Percentiles rank a stretch among this genome's conserved stretches.
These are phyloP conservation scores for Boehmeria nivea DNA, from an alignment of 306 rosid species.

Conservation along the genomic window DNA sequence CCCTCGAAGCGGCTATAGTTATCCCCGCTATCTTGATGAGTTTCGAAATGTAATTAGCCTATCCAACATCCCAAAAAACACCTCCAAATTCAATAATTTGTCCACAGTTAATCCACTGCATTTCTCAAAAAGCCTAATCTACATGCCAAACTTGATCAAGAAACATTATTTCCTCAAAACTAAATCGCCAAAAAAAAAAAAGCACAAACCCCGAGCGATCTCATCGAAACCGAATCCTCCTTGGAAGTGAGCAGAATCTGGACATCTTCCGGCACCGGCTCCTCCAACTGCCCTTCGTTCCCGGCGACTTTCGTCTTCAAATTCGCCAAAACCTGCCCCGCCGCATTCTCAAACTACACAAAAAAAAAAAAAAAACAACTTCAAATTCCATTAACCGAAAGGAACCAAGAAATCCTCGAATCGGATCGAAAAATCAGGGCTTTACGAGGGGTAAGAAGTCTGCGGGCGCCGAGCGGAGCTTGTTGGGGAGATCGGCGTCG, in stretches of 20 bases:
- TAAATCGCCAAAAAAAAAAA: too few relatives aligned
- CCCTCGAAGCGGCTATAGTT: conserved; percentile 93
- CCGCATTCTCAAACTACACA: conserved; percentile 86
- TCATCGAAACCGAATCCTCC: conserved; percentile 73
- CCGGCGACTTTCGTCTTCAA: conserved; percentile 79
- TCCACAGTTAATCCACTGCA: background rate
- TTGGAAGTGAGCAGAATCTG: conserved; percentile 87
- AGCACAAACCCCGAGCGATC: conserved; percentile 73
- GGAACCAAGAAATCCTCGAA: background rate
- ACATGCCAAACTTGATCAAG: background rate
- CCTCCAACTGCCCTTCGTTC: conserved; percentile 84
- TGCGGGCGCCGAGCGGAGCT: conserved; percentile 75
- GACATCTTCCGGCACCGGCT: conserved; percentile 69
- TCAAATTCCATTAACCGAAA: background rate
- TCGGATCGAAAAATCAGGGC: background rate
- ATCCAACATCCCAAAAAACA: background rate
- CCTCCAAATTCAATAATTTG: background rate
- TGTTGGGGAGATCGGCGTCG: conserved; percentile 69
- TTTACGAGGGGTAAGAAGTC: conserved; percentile 72
- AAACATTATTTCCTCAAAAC: background rate
- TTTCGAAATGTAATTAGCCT: conserved; percentile 86
- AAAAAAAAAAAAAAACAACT: background rate
- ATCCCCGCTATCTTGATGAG: conserved; percentile 87
- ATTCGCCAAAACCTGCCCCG: conserved; percentile 80
- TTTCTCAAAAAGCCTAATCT: background rate